Evolutionary conservation across 2,329 filamentous ascomycete genomes (phyloP).

Genomic region (Cryphonectria nitschkei): DNA sequence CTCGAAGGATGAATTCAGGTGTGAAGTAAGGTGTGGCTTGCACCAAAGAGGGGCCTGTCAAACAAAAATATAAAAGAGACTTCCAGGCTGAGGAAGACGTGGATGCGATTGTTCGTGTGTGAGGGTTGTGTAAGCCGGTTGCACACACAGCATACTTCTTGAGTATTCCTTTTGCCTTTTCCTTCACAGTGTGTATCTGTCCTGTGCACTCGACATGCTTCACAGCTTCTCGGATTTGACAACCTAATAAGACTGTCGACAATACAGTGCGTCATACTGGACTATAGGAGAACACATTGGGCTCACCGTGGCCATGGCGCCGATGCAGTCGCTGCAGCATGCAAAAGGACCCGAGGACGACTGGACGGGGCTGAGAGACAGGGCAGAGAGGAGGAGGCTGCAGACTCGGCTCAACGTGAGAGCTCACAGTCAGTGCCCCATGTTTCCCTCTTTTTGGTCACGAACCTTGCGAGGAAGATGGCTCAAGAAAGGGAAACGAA

Average conservation of each 20-base stretch:
- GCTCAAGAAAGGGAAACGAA: too few relatives aligned
- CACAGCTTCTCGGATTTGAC: too few relatives aligned
- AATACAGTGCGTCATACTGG: not conserved
- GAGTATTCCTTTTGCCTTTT: not conserved
- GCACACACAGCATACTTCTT: not conserved
- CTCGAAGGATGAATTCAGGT: not conserved
- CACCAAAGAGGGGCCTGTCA: too few relatives aligned
- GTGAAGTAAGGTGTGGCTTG: not conserved
- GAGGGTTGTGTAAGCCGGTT: not conserved
- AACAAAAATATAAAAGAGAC: not conserved
- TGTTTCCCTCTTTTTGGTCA: not conserved
- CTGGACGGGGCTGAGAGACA: conserved; percentile 40
- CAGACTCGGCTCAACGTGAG: conserved; percentile 43
- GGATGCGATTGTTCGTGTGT: too few relatives aligned
- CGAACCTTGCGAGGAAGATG: too few relatives aligned
- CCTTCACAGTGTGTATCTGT: too few relatives aligned
- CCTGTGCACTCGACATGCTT: too few relatives aligned
- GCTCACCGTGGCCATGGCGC: not conserved
- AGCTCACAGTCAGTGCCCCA: conserved; percentile 38
- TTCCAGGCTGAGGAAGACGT: not conserved
- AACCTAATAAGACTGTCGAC: too few relatives aligned
- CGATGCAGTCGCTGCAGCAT: conserved; percentile 15
- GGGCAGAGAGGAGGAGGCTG: conserved; percentile 38
- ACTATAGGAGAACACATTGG: too few relatives aligned
- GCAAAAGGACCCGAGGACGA: conserved; percentile 36